Percentiles rank a stretch among this genome's conserved stretches.
Evolutionary conservation across 2,329 filamentous ascomycete genomes (phyloP).

Genomic region (Colletotrichum noveboracense): DNA sequence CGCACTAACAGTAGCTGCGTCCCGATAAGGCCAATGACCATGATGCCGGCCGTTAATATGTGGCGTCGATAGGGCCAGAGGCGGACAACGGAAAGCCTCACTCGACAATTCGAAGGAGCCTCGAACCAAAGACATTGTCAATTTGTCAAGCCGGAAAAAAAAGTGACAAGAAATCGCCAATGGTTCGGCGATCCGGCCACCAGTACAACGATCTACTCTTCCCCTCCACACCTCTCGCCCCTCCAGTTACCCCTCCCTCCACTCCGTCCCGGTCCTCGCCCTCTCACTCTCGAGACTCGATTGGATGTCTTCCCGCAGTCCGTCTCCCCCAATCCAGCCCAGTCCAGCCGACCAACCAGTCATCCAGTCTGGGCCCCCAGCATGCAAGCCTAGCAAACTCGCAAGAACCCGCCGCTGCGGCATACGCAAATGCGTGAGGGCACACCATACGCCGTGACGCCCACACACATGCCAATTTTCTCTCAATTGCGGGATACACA

Average conservation of each 20-base stretch:
- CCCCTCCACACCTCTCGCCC: not conserved
- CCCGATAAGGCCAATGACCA: not conserved
- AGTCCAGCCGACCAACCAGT: slow-evolving; percentile 15
- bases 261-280: not conserved
- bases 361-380: not conserved
- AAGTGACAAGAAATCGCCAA: not conserved
- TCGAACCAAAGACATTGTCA: not conserved
- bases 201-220: not conserved
- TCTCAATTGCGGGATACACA: not conserved
- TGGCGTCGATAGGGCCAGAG: not conserved
- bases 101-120: not conserved
- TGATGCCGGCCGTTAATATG: not conserved
- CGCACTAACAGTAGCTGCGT: not conserved
- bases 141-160: not conserved
- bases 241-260: slow-evolving; percentile 1
- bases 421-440: slow-evolving; percentile 8
- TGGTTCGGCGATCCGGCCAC: slow-evolving; percentile 2
- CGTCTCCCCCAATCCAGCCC: slow-evolving; percentile 2
- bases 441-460: not conserved
- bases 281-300: not conserved
- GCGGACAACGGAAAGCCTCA: not conserved
- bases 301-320: not conserved
- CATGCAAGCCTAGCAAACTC: not conserved
- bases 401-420: not conserved
- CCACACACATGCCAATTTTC: not conserved